Percentiles rank a stretch among this genome's conserved stretches.
These are phyloP conservation scores for Sporobolomyces roseus DNA, from an alignment of 768 basidiomycete genomes.

Conservation along the genomic window DNA sequence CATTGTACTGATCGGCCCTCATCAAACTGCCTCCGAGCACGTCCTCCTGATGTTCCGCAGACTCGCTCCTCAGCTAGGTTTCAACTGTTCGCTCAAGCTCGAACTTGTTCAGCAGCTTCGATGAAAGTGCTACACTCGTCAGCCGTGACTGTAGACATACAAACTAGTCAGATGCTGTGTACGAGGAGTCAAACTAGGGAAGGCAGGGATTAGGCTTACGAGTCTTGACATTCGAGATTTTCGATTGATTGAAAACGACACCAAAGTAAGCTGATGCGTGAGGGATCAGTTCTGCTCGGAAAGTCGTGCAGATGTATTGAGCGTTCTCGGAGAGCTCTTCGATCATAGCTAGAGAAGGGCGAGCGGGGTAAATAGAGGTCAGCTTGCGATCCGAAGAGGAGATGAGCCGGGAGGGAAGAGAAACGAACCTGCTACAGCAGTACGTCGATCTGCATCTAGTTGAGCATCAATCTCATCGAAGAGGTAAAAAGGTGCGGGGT, in stretches of 20 bases:
- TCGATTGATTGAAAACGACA: conserved; percentile 53
- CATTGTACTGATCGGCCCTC: too few relatives aligned
- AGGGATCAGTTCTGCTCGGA: conserved; percentile 93
- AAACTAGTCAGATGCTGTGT: too few relatives aligned
- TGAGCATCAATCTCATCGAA: conserved; percentile 99
- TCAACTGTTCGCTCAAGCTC: conserved; percentile 12
- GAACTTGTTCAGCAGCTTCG: conserved; percentile 39
- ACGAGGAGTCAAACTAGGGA: too few relatives aligned
- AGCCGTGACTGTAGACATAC: conserved; percentile 22
- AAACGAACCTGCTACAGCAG: conserved; percentile 82
- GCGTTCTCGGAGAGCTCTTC: conserved; percentile 78
- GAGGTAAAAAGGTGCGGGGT: conserved; percentile 98
- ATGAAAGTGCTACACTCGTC: conserved; percentile 40
- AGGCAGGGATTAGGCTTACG: conserved; percentile 8
- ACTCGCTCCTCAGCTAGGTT: neutral
- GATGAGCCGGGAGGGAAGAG: neutral
- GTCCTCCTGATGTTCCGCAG: too few relatives aligned
- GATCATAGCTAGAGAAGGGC: conserved; percentile 69
- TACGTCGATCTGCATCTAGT: conserved; percentile 93
- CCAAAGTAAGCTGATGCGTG: conserved; percentile 97
- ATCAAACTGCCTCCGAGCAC: too few relatives aligned
- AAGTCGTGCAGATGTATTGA: conserved; percentile 97
- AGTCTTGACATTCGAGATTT: conserved; percentile 38
- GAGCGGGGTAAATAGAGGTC: neutral
- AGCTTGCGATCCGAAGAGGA: neutral